Evolutionary conservation across 495 filamentous ascomycete species (phyloP), one percentile per base, ranked within the genome.

Genomic region (Acidomyces sp.): DNA sequence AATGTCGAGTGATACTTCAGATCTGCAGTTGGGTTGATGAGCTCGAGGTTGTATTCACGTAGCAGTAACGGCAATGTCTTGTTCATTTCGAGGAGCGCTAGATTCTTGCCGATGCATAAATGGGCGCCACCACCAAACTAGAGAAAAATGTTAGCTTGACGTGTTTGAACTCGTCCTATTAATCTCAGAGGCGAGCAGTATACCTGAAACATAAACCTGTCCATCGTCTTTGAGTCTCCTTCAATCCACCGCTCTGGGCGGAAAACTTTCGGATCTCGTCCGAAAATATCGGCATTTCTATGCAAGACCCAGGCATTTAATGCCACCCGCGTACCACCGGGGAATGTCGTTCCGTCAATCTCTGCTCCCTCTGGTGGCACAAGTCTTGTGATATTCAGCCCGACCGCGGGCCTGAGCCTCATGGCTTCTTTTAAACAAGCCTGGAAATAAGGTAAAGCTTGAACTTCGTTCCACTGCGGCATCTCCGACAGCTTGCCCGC

Each of bases 251-350:
- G 34, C 11, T 55, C 52, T 19, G 52, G 48, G 25, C 52, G n/a
- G 42, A 36, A 55, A 13, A 49, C 41, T 15, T 53, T 47, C 26
- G 44, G 33, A 37, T 55, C 52, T 23, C 28, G 15, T 6, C 52
- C 52, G 26, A 52, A 55, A 7, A 45, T 31, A 17, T 31, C 34
- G 11, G 29, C 22, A 41, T 51, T 22, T 6, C 52, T 33, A 39
- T 55, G 52, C 24, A 55, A 30, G 16, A 52, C 52, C 52, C 52
- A 55, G 11, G 37, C 52, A 38, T 55, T 55, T 6, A 50, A 29
- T 11, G 49, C 49, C 7, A 49, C 45, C 22, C 37, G 34, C 2
- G 45, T 55, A 9, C 45, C 45, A n/a, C 49, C 52, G 16, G 49
- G 49, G 31, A 46, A 44, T 7, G 17, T 18, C 15, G 6, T 18